Evolutionary conservation across 352 stramenopile genomes (phyloP).

Genomic region (Globisporangium acanthophoron): DNA sequence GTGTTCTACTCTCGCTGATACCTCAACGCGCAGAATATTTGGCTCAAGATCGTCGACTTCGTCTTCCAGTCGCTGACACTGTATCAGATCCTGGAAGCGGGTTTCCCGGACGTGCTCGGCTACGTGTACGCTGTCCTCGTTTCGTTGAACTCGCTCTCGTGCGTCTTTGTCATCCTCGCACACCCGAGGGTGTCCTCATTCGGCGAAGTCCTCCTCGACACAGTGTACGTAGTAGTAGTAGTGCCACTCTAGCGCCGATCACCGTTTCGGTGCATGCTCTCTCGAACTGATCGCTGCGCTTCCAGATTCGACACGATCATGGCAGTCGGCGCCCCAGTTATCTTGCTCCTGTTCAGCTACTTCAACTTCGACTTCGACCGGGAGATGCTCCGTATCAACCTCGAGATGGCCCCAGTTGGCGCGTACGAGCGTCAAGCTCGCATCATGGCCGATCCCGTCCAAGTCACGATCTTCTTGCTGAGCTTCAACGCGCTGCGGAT

Average conservation of each 20-base stretch:
- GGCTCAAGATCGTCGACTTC: conserved; percentile 27
- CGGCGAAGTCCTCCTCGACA: conserved; percentile 30
- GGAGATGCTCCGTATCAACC: conserved; percentile 2
- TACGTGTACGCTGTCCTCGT: conserved; percentile 18
- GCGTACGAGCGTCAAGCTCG: conserved; percentile 30
- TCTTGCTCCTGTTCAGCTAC: conserved; percentile 24
- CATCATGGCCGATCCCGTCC: conserved; percentile 20
- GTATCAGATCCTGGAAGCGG: conserved; percentile 19
- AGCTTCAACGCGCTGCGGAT: conserved; percentile 35
- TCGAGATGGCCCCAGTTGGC: not conserved
- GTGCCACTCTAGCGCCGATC: no score
- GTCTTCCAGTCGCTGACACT: conserved; percentile 24
- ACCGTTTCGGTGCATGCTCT: not conserved
- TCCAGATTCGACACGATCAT: conserved; percentile 28
- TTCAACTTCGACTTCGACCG: conserved; percentile 26
- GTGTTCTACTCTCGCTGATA: no score
- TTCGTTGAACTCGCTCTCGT: conserved; percentile 20
- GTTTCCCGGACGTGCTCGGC: conserved; percentile 17
- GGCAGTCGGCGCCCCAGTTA: conserved; percentile 20
- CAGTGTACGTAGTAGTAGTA: conserved; percentile 3
- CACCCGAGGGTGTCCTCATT: conserved; percentile 18
- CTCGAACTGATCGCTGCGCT: not conserved
- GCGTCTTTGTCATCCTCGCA: conserved; percentile 16
- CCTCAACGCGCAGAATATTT: conserved; percentile 20
- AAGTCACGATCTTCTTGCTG: conserved; percentile 23